phyloP scores from a whole-genome alignment of 805 yeast species.

The Hanseniaspora occidentalis region DNA sequence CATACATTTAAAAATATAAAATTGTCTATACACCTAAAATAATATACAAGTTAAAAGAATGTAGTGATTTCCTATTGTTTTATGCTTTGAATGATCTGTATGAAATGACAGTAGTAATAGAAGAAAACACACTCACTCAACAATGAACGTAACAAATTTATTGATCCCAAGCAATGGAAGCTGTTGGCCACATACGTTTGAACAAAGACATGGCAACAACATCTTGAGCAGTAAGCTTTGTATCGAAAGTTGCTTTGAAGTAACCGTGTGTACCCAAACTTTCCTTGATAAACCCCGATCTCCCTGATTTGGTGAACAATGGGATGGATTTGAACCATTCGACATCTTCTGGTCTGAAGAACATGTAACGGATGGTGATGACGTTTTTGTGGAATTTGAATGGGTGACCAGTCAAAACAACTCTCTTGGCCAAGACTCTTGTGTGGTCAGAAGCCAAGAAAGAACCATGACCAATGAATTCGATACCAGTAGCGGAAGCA shows the following conservation, averaged over 20 bases:
- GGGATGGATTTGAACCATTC: slow-evolving; percentile 85
- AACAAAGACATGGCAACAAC: slow-evolving; percentile 87
- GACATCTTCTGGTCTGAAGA: slow-evolving; percentile 83
- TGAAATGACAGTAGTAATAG: too few relatives aligned
- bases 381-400: slow-evolving; percentile 87
- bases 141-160: too few relatives aligned
- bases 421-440: slow-evolving; percentile 77
- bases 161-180: slow-evolving; percentile 24
- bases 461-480: slow-evolving; percentile 81
- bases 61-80: too few relatives aligned
- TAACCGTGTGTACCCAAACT: slow-evolving; percentile 97
- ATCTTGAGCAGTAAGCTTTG: slow-evolving; percentile 82
- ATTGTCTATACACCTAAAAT: too few relatives aligned
- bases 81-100: too few relatives aligned
- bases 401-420: slow-evolving; percentile 86
- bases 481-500: slow-evolving; percentile 35
- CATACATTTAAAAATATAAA: too few relatives aligned
- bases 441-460: slow-evolving; percentile 77
- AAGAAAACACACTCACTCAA: too few relatives aligned
- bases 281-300: slow-evolving; percentile 90
- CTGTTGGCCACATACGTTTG: slow-evolving; percentile 85
- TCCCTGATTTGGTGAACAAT: slow-evolving; percentile 81
- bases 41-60: too few relatives aligned
- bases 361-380: slow-evolving; percentile 93
- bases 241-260: slow-evolving; percentile 91